A percentile compares a stretch with the other conserved stretches of the same genome.
phyloP scores from a whole-genome alignment of 495 filamentous ascomycete genomes.

The Tuber indicum region DNA sequence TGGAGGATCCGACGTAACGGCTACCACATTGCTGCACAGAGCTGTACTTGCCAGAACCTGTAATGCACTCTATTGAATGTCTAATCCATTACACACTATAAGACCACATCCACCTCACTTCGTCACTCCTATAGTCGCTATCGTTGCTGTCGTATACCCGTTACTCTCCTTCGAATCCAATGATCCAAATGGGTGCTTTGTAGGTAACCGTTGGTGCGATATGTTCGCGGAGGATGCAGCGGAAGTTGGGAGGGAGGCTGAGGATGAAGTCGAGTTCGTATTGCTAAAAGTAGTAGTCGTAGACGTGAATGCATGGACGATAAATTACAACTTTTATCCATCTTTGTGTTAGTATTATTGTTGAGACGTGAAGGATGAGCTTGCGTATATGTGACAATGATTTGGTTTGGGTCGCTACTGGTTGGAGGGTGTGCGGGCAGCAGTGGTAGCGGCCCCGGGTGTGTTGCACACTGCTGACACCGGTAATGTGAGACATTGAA shows the following conservation, averaged over 20 bases:
- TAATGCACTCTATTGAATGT: slow-evolving; percentile 35
- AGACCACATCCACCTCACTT: slow-evolving; percentile 5
- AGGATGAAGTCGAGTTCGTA: neutral
- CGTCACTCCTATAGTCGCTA: neutral
- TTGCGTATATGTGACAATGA: neutral
- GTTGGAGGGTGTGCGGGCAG: neutral
- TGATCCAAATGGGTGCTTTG: slow-evolving; percentile 8
- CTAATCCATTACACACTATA: slow-evolving; percentile 18
- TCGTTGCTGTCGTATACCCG: neutral
- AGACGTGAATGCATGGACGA: neutral
- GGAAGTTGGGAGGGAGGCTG: neutral
- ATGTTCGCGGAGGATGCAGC: neutral
- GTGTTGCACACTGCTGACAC: neutral
- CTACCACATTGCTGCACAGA: too few relatives aligned
- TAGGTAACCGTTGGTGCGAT: neutral
- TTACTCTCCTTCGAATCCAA: neutral
- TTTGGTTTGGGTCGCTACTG: neutral
- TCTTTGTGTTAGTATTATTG: neutral
- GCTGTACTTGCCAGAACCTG: slow-evolving; percentile 43
- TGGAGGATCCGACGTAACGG: slow-evolving; percentile 8
- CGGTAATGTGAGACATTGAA: neutral
- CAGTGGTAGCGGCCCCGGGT: neutral
- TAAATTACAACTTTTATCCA: neutral
- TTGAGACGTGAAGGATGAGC: neutral
- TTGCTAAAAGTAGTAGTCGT: slow-evolving; percentile 2